phyloP scores from a whole-genome alignment of 768 basidiomycete species.

The Lyophyllum decastes region DNA sequence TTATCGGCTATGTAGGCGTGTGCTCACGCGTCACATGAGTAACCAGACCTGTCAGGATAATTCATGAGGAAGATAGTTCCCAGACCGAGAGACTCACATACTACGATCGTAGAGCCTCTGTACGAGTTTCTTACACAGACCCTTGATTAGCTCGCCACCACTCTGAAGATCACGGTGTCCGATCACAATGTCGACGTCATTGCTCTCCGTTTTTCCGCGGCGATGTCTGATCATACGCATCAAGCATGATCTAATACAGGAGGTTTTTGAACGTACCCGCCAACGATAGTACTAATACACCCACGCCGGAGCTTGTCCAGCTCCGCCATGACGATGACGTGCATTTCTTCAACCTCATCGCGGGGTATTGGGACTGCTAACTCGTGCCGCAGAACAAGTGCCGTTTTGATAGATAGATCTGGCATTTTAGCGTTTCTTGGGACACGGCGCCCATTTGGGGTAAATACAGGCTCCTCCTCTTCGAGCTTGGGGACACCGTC shows the following conservation, averaged over 20 bases:
- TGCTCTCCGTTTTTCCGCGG: constrained; percentile 77
- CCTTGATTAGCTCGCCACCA: constrained; percentile 53
- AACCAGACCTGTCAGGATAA: constrained; percentile 52
- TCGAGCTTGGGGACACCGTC: background rate
- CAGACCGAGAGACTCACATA: constrained; percentile 25
- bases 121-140: constrained; percentile 62
- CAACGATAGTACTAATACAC: constrained; percentile 74
- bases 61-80: background rate
- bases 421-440: constrained; percentile 21
- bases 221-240: constrained; percentile 58
- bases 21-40: constrained; percentile 84
- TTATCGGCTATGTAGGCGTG: background rate
- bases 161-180: constrained; percentile 58
- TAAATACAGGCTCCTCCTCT: constrained; percentile 24
- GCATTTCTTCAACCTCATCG: constrained; percentile 78
- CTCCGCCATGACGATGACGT: constrained; percentile 65
- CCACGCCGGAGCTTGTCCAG: constrained; percentile 63
- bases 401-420: constrained; percentile 52
- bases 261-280: constrained; percentile 57
- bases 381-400: constrained; percentile 60
- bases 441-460: constrained; percentile 31
- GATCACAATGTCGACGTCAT: constrained; percentile 90
- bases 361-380: constrained; percentile 61
- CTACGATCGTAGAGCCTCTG: constrained; percentile 57
- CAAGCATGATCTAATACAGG: background rate